Evolutionary conservation across 2,329 filamentous ascomycete genomes (phyloP).

Genomic region (Trichophyton verrucosum): DNA sequence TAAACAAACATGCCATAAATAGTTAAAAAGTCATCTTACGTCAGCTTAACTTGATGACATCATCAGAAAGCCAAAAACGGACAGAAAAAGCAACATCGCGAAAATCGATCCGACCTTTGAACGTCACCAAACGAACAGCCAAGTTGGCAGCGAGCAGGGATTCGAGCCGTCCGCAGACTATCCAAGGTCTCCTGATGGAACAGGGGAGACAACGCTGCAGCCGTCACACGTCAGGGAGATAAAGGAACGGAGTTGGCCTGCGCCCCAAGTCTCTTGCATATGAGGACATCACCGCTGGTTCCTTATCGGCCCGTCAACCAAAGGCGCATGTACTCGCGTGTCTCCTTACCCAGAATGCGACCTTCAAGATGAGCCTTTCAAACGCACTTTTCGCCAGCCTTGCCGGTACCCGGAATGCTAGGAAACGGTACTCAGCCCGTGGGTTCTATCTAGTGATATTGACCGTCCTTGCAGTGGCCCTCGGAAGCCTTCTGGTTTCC

Average conservation of each 20-base stretch:
- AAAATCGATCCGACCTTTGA: too few species aligned
- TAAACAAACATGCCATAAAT: not conserved
- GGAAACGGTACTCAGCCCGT: conserved; percentile 30
- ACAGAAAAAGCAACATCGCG: too few species aligned
- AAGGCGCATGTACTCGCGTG: not conserved
- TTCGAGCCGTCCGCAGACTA: too few species aligned
- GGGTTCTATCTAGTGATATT: conserved; percentile 37
- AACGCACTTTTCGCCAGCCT: conserved; percentile 1
- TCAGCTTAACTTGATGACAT: not conserved
- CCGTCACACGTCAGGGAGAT: not conserved
- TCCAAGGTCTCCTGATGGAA: not conserved
- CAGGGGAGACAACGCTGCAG: not conserved
- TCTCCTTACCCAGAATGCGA: not conserved
- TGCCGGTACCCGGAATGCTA: conserved; percentile 11
- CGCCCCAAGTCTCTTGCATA: not conserved
- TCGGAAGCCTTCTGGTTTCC: conserved; percentile 20
- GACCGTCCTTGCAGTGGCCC: conserved; percentile 23
- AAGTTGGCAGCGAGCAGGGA: too few species aligned
- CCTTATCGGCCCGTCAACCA: not conserved
- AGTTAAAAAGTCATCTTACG: not conserved
- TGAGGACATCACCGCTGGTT: not conserved
- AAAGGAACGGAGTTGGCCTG: too few species aligned
- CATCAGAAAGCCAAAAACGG: not conserved
- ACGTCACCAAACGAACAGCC: too few species aligned
- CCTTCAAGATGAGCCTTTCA: conserved; percentile 10